Evolutionary conservation across 2,329 filamentous ascomycete genomes (phyloP), one percentile per base, ranked within the genome.

Genomic region (Apiospora aurea): DNA sequence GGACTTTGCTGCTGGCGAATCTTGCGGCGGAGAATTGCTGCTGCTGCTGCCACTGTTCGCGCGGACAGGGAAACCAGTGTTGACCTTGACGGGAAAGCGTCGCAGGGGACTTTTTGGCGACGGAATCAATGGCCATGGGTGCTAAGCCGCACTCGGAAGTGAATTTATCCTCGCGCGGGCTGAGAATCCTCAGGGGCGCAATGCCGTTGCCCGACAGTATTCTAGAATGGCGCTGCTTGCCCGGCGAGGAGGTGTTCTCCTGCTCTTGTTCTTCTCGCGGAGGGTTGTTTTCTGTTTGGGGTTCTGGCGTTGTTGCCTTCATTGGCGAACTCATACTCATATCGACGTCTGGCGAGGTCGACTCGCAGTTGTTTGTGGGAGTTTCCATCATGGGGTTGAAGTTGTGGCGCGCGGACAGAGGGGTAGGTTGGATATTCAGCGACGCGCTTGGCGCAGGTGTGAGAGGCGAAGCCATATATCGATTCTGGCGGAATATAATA

Each of bases 151-250:
- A 38, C 75, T 69, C 73, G 72, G 43, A 69, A 75, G 34, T 81
- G 47, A 72, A 53, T 70, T 78, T 49, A 7, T 49, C 75, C 13
- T 76, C 75, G 68, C 75, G 77, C 7, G 78, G 71, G 67, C 75
- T 77, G 47, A 90, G 82, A 68, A 90, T 88, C 81, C 88, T 89
- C 47, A 90, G 83, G 51, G 88, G 88, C 69, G 88, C 89, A 44
- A 90, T 85, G 75, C 88, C 88, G 72, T 81, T 85, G 71, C 88
- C 88, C 46, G 88, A 89, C 70, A 90, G 81, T 75, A 90, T 86
- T 74, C 88, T 86, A 29, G 87, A 89, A 73, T 87, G 85, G 67
- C 87, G 85, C 74, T 8, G 24, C 21, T 81, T 78, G 76, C 87
- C 87, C 68, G 82, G 81, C 14, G 86, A 83, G 57, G 84, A 85